Evolutionary conservation across 495 filamentous ascomycete genomes (phyloP).

Genomic region (Lasiosphaeris hirsuta): DNA sequence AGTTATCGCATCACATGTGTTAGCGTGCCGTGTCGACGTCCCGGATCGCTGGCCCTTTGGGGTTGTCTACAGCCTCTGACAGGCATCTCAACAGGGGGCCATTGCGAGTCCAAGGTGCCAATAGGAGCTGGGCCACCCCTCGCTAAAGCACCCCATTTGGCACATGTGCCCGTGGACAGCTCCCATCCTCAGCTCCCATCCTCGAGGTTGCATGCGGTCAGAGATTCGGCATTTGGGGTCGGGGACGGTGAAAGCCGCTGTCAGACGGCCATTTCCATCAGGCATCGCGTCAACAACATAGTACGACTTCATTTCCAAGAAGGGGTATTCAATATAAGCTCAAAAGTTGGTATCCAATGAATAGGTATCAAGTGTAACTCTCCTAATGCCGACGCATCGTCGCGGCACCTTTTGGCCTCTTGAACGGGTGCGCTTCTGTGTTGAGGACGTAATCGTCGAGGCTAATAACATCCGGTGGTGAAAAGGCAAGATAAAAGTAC

Average conservation of each 20-base stretch:
- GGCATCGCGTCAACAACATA: no score
- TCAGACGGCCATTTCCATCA: not conserved
- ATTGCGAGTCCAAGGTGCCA: not conserved
- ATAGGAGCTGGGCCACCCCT: not conserved
- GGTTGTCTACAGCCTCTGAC: no score
- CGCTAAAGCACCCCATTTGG: constrained; percentile 5
- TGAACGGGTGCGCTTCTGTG: constrained; percentile 50
- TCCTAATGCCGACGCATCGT: not conserved
- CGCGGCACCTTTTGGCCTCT: constrained; percentile 27
- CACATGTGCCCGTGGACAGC: not conserved
- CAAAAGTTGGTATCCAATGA: not conserved
- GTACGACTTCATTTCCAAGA: no score
- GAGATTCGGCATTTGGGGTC: constrained; percentile 6
- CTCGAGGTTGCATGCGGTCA: not conserved
- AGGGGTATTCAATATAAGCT: no score
- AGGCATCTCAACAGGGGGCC: no score
- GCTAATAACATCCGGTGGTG: constrained; percentile 61
- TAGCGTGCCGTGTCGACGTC: no score
- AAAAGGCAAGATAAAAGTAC: constrained; percentile 77
- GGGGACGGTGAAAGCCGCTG: not conserved
- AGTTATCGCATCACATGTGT: no score
- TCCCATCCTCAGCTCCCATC: not conserved
- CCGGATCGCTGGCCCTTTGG: no score
- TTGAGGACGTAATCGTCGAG: constrained; percentile 75
- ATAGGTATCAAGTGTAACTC: not conserved